Base-by-base conservation (phyloP, 2,329 filamentous ascomycete genomes). In the Akanthomyces dipterigenus region DNA sequence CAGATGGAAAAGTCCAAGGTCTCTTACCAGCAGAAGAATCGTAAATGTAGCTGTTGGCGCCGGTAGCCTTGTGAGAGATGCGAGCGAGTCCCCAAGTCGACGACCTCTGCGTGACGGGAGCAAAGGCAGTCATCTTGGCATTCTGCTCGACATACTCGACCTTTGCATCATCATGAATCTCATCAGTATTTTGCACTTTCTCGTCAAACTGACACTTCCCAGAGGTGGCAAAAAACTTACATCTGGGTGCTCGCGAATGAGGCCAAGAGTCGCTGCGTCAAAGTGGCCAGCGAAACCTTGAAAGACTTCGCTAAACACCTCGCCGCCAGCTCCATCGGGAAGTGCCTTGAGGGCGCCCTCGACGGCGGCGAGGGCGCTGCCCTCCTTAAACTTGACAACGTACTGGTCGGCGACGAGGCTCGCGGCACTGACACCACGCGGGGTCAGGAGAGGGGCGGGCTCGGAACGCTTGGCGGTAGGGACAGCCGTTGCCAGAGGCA, bases 81-180 rank as follows among this genome's bases (percentile, higher is more conserved):
- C 66, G 54, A 18, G 60, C 64, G 18, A 70, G 66, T 24, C 65
- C 65, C 65, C 66, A 68, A 14, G 67, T 55, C 22, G 66, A 61
- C 14, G 53, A n/a, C 16, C 46, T 53, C 62, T 69, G 67, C 6
- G 63, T 63, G n/a, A 61, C 43, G 38, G 51, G 28, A 14, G 46
- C 46, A 12, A 36, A 49, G 16, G 45, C 45, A 16, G 24, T 67
- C 40, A 76, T 67, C 18, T 67, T 62, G 34, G 65, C 67, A 53
- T 77, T 73, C 38, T 71, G 71, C 67, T 77, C 73, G 11, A 77
- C 66, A 61, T 72, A 75, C 5, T 70, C 69, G 36, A 76, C 72
- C 64, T 67, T 22, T 12, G 31, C 22, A 24, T 3, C 24, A 16
- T 11, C 3, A 24, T 12, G 16, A 43, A 3, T 22, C n/a, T 55